Conservation (phyloP, 192 early-diverging fungal species). For the Umbelopsis vinacea region DNA sequence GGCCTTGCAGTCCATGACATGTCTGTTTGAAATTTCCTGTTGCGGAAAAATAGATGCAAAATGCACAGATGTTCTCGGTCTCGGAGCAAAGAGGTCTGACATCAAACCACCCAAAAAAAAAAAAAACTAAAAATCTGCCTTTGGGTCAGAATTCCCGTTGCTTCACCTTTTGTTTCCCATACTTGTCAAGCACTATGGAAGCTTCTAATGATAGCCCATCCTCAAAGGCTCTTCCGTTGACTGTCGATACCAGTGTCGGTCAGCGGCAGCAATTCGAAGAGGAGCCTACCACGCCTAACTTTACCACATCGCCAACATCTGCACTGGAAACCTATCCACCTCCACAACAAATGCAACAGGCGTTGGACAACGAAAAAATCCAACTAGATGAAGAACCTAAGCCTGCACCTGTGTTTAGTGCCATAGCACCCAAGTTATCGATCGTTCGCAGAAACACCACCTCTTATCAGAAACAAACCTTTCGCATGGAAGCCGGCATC, state of each 20-base stretch:
- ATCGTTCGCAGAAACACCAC: conserved; percentile 3
- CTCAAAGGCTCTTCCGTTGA: not conserved
- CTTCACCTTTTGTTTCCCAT: not conserved
- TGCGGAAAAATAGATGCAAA: too few relatives aligned
- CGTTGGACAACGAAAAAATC: not conserved
- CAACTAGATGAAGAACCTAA: not conserved
- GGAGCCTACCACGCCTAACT: not conserved
- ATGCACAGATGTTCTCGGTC: too few relatives aligned
- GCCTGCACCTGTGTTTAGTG: conserved; percentile 33
- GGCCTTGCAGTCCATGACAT: too few relatives aligned
- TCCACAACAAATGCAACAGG: not conserved
- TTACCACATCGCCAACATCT: not conserved
- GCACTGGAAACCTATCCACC: not conserved
- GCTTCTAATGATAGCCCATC: not conserved
- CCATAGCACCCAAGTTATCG: conserved; percentile 24
- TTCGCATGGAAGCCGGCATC: conserved; percentile 35
- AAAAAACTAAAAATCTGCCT: too few relatives aligned
- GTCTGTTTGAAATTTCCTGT: too few relatives aligned
- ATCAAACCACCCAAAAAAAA: too few relatives aligned
- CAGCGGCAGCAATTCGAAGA: not conserved
- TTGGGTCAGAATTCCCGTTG: not conserved
- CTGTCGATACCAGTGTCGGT: not conserved
- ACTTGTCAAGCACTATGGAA: not conserved
- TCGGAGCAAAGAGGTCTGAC: too few relatives aligned
- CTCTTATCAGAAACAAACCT: conserved; percentile 30